Evolutionary conservation across 2,329 filamentous ascomycete genomes (phyloP), one percentile per base, ranked within the genome.

Genomic region (Penicillium sp.): DNA sequence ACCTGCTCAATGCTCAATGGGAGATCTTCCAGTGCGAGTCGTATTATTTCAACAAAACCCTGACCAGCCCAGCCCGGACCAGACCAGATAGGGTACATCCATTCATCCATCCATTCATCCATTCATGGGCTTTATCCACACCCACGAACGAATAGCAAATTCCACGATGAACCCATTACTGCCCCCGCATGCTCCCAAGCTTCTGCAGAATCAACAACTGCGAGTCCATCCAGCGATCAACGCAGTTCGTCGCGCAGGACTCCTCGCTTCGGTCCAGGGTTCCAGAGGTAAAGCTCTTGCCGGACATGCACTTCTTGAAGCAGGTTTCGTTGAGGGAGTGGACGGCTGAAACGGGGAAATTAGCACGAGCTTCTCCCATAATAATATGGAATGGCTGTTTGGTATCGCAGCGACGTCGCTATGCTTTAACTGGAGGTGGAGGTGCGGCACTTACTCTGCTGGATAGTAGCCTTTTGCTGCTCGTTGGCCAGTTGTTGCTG

Each of bases 221-320:
- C 63, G 92, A 85, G 77, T 99, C 95, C 79, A 98, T 84, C 79
- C 96, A 98, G 57, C 95, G 85, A 70, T 96, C 91, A 57, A 98
- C 92, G 73, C 95, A 99, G 81, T 96, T 97, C 75, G 88, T 83
- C 75, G 96, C 85, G 77, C 95, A 99, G 9, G 82, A 79, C 80
- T 95, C 89, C 80, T 99, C 95, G 61, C 78, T 81, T 70, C 83
- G 85, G 66, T 96, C 91, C 66, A 99, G 81, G 69, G 87, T 85
- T 31, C 87, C 85, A 61, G 83, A 85, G 67, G 88, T 87, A 74
- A 97, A 89, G 43, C 22, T 46, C 58, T 82, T 83, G 55, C 87
- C 82, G 9, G 90, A 89, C 61, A 97, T 83, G 82, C 95, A 99
- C 81, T 97, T 98, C 74, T 88, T 92, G 88, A 93, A 99, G 85